These are phyloP conservation scores for Bipolaris cookei DNA, from an alignment of 2,329 filamentous ascomycete genomes.

Conservation along the genomic window DNA sequence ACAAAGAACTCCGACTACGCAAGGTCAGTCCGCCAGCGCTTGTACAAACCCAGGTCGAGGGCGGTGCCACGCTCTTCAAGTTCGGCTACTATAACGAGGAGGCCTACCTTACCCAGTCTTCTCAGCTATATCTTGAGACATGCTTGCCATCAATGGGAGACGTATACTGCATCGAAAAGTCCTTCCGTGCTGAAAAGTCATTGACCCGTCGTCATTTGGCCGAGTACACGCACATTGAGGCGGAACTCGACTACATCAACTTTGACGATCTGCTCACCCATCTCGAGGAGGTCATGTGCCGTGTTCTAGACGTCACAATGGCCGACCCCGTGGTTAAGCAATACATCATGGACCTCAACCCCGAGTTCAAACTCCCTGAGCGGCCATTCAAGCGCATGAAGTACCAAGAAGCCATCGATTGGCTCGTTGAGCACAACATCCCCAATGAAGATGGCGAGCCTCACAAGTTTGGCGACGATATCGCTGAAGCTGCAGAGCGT, in stretches of 20 bases:
- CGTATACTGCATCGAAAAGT: constrained; percentile 98
- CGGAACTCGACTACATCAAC: constrained; percentile 92
- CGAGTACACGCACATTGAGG: constrained; percentile 97
- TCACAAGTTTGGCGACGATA: constrained; percentile 94
- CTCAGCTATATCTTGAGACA: constrained; percentile 96
- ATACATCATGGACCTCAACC: constrained; percentile 87
- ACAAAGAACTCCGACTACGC: constrained; percentile 75
- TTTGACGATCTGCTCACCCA: constrained; percentile 89
- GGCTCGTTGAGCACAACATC: constrained; percentile 89
- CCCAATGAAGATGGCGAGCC: constrained; percentile 89
- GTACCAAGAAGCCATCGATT: constrained; percentile 92
- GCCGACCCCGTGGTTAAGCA: constrained; percentile 74
- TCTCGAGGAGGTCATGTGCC: constrained; percentile 85
- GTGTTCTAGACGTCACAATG: constrained; percentile 79
- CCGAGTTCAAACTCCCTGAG: constrained; percentile 79
- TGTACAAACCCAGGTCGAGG: constrained; percentile 95
- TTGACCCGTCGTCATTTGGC: constrained; percentile 91
- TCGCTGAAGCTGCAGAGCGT: constrained; percentile 95
- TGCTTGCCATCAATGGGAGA: constrained; percentile 88
- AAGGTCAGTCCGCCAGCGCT: constrained; percentile 90
- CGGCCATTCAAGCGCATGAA: constrained; percentile 94
- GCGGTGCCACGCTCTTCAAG: constrained; percentile 87
- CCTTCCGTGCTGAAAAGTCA: constrained; percentile 96
- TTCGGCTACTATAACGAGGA: constrained; percentile 89
- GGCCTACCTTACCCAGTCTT: constrained; percentile 94